Base-by-base conservation (phyloP, 2,329 filamentous ascomycete genomes). In the Botryosphaeria dothidea region DNA sequence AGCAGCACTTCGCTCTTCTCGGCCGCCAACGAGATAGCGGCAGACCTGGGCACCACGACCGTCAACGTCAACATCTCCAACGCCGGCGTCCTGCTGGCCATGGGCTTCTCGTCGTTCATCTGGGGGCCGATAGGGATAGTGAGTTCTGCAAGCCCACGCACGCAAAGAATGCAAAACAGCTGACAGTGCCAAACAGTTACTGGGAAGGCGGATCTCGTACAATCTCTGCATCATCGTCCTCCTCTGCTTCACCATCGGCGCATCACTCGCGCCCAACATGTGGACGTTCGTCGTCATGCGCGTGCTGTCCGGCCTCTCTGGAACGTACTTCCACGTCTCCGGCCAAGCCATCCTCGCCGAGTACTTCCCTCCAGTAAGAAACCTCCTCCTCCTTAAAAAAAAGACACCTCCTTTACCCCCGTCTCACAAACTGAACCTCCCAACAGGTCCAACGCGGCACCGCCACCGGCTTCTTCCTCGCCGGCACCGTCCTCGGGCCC, bases 381-480 rank as follows among this genome's bases (percentile, higher is more conserved):
- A 31, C 25, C 54, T 8, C 38, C 4, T n/a, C 27, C 31, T n/a
- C n/a, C 29, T 9, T 36, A 8, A 11, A 4, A 21, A 13, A 49
- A 36, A 6, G 13, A 11, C 3, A 1, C 9, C 45, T n/a, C n/a
- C n/a, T n/a, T n/a, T n/a, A n/a, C n/a, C n/a, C n/a, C n/a, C n/a
- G n/a, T n/a, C n/a, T n/a, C n/a, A n/a, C 27, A 19, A 9, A 58
- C 25, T 8, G 25, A 4, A 8, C 11, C 27, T 17, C 15, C 3
- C 4, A 15, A 13, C 27, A 78, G 73, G 69, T 71, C 34, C 77
- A 82, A 66, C 65, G 78, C 46, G 80, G 79, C n/a, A 81, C 77
- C 1, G 80, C 80, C 3, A 75, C 78, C 2, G 80, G 79, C 0
- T 80, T 78, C 67, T 79, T 82, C 62, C 77, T 81, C 72, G 72